Evolutionary conservation across 805 yeast species (phyloP).

Genomic region (Candida oleophila): DNA sequence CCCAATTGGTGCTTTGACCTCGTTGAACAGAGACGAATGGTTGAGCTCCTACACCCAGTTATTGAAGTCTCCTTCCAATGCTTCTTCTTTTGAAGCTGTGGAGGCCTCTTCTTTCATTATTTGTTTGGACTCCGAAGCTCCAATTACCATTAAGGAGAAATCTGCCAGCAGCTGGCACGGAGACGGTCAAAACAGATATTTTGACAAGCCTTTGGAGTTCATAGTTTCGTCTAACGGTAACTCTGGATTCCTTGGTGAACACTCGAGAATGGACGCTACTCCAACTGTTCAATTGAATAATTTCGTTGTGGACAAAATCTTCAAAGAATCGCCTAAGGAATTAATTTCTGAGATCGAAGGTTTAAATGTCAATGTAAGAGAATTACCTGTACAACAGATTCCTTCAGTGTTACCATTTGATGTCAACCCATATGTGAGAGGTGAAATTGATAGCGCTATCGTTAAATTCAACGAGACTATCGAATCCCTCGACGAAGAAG

Average conservation of each 20-base stretch:
- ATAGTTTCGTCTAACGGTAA: constrained; percentile 78
- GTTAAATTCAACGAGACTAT: constrained; percentile 56
- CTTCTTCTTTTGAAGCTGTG: constrained; percentile 60
- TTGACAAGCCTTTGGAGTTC: constrained; percentile 88
- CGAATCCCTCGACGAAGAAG: constrained; percentile 67
- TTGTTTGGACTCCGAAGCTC: constrained; percentile 71
- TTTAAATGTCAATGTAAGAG: constrained; percentile 1
- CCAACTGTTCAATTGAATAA: constrained; percentile 89
- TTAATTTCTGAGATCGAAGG: constrained; percentile 27
- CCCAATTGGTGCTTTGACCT: constrained; percentile 77
- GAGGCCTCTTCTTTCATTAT: constrained; percentile 78
- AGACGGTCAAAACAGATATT: constrained; percentile 86
- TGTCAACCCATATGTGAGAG: constrained; percentile 49
- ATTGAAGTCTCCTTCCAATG: constrained; percentile 58
- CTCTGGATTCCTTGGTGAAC: constrained; percentile 95
- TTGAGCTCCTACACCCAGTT: constrained; percentile 58
- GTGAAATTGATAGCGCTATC: constrained; percentile 56
- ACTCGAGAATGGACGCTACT: constrained; percentile 97
- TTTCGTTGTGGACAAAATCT: constrained; percentile 58
- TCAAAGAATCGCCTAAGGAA: constrained; percentile 41
- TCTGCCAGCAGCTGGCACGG: constrained; percentile 93
- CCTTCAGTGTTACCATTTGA: constrained; percentile 49
- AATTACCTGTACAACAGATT: constrained; percentile 7
- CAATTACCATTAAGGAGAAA: constrained; percentile 78
- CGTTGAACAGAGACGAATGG: constrained; percentile 86